These are phyloP conservation scores for Avena sativa DNA, from an alignment of 176 grass and related monocot species.

Conservation along the genomic window DNA sequence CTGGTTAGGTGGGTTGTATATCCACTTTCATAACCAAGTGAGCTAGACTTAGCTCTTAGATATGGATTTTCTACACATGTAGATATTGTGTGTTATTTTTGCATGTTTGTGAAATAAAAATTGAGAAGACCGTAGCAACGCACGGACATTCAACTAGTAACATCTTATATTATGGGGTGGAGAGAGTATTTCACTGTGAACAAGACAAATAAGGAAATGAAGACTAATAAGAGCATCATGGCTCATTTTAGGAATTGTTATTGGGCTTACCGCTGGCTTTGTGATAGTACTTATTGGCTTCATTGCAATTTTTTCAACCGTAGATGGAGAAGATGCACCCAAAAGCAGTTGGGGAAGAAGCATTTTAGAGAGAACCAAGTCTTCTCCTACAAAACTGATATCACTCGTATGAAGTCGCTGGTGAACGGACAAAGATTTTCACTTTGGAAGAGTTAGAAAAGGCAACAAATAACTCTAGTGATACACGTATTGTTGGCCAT, in stretches of 20 bases:
- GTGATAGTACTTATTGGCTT: not conserved
- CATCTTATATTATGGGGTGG: too few species aligned
- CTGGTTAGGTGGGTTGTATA: too few species aligned
- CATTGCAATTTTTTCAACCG: not conserved
- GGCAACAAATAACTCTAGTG: slow-evolving; percentile 19
- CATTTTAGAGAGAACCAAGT: slow-evolving; percentile 41
- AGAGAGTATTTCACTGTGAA: not conserved
- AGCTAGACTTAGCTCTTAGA: too few species aligned
- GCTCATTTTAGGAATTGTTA: not conserved
- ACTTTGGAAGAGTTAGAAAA: slow-evolving; percentile 30
- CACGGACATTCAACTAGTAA: too few species aligned
- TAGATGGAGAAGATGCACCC: not conserved
- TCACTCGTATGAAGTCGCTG: not conserved
- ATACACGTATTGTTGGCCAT: not conserved
- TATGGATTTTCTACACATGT: too few species aligned
- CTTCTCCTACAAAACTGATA: slow-evolving; percentile 39
- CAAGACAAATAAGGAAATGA: not conserved
- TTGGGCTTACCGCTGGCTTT: slow-evolving; percentile 6
- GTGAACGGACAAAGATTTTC: slow-evolving; percentile 21
- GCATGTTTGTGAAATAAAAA: too few species aligned
- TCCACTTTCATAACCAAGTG: too few species aligned
- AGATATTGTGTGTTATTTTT: too few species aligned
- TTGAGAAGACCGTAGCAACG: too few species aligned
- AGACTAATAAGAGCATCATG: not conserved
- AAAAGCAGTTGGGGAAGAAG: not conserved